phyloP scores from a whole-genome alignment of 1,284 basidiomycete species.

The Ganoderma multipileum region DNA sequence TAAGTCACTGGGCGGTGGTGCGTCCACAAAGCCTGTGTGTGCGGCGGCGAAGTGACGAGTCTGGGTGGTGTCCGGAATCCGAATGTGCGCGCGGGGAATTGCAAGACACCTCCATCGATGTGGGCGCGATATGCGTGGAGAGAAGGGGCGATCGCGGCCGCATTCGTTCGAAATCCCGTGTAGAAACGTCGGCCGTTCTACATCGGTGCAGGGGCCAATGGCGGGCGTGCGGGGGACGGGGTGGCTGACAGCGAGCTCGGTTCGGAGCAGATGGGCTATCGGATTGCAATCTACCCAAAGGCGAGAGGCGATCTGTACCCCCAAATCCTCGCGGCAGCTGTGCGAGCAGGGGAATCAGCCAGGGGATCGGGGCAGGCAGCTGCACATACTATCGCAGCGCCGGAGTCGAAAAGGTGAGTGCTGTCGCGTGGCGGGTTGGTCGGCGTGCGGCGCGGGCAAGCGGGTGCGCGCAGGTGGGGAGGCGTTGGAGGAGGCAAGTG shows the following conservation, averaged over 20 bases:
- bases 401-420: neutral
- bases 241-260: constrained; percentile 15
- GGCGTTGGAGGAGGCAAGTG: neutral
- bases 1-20: neutral
- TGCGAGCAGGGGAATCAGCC: constrained; percentile 4
- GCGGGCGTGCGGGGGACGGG: constrained; percentile 18
- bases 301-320: constrained; percentile 31
- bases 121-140: neutral
- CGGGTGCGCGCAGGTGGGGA: neutral
- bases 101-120: neutral
- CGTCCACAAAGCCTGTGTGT: neutral
- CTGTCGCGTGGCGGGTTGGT: neutral
- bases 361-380: constrained; percentile 12
- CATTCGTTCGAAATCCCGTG: constrained; percentile 4
- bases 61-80: neutral
- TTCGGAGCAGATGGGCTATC: constrained; percentile 30
- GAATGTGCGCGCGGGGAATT: neutral
- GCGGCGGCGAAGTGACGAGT: neutral
- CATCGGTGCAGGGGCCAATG: constrained; percentile 4
- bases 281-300: constrained; percentile 31
- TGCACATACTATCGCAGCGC: neutral
- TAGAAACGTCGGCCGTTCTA: neutral
- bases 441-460: neutral
- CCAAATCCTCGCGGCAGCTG: constrained; percentile 29
- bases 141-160: constrained; percentile 1